These are phyloP conservation scores for Syzygium aromaticum DNA, from an alignment of 345 rosid species.

Conservation along the genomic window DNA sequence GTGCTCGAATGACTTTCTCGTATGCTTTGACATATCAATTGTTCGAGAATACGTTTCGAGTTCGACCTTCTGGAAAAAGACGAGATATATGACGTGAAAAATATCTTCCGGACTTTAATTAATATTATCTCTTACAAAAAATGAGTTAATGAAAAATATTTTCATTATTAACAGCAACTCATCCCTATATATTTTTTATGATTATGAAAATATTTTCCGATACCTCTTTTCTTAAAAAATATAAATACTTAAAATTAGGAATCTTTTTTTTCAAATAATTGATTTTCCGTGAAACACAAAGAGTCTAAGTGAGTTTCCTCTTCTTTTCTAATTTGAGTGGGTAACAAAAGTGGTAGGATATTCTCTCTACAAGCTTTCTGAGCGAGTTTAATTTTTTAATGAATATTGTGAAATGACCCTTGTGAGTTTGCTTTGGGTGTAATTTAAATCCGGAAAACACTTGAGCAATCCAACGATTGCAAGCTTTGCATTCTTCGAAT, in stretches of 20 bases:
- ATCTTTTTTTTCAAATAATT: background rate
- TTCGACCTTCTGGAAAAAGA: background rate
- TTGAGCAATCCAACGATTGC: background rate
- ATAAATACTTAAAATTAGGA: background rate
- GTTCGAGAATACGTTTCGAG: background rate
- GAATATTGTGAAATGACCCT: background rate
- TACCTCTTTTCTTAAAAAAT: background rate
- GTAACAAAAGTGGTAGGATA: background rate
- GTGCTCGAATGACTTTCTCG: background rate
- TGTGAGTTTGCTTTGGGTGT: accelerated
- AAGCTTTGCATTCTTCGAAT: background rate
- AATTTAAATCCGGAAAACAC: background rate
- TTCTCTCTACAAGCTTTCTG: background rate
- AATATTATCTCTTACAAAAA: background rate
- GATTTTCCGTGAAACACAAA: background rate
- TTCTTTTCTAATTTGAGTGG: background rate
- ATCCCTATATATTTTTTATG: background rate
- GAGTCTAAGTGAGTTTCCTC: background rate
- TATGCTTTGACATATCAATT: background rate
- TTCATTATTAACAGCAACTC: background rate
- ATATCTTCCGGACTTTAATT: background rate
- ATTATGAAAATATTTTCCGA: background rate
- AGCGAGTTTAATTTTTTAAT: background rate
- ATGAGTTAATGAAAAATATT: background rate
- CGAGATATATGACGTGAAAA: background rate